phyloP scores from a whole-genome alignment of 2,329 filamentous ascomycete genomes.

The Colletotrichum falcatum region DNA sequence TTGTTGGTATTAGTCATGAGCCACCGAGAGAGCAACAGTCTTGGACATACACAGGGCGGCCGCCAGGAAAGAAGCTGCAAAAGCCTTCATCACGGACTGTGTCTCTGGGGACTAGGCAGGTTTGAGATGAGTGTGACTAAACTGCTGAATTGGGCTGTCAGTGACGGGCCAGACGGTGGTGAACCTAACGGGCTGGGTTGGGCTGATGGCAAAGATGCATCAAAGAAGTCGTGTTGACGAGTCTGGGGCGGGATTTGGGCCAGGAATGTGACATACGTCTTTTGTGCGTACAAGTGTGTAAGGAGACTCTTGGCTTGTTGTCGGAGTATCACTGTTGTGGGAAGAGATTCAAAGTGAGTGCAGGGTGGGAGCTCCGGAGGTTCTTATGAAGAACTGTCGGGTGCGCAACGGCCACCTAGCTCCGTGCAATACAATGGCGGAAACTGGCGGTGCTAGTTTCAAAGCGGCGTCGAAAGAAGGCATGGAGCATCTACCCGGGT shows the following conservation, averaged over 20 bases:
- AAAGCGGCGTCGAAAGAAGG: conserved; percentile 31
- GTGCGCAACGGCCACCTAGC: conserved; percentile 19
- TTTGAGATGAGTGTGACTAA: background rate
- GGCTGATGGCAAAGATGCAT: background rate
- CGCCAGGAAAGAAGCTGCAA: conserved; percentile 26
- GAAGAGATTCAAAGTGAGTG: background rate
- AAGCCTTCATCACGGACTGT: conserved; percentile 34
- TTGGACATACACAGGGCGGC: conserved; percentile 33
- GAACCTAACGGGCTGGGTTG: too few species aligned
- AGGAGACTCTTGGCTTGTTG: conserved; percentile 17
- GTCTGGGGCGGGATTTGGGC: background rate
- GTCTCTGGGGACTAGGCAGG: background rate
- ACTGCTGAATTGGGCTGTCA: background rate
- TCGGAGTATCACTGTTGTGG: conserved; percentile 5
- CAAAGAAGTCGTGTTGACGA: background rate
- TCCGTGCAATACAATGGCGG: conserved; percentile 16
- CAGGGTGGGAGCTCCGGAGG: conserved; percentile 27
- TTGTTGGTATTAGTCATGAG: conserved; percentile 3
- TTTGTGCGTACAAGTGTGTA: conserved; percentile 10
- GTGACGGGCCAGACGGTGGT: background rate
- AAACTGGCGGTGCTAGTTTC: conserved; percentile 28
- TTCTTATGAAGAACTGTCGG: conserved; percentile 35
- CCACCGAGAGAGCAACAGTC: background rate
- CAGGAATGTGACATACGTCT: conserved; percentile 24
- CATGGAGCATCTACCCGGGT: background rate